Evolutionary conservation across 2,329 filamentous ascomycete genomes (phyloP), one percentile per base, ranked within the genome.

Genomic region (Xylaria sp.): DNA sequence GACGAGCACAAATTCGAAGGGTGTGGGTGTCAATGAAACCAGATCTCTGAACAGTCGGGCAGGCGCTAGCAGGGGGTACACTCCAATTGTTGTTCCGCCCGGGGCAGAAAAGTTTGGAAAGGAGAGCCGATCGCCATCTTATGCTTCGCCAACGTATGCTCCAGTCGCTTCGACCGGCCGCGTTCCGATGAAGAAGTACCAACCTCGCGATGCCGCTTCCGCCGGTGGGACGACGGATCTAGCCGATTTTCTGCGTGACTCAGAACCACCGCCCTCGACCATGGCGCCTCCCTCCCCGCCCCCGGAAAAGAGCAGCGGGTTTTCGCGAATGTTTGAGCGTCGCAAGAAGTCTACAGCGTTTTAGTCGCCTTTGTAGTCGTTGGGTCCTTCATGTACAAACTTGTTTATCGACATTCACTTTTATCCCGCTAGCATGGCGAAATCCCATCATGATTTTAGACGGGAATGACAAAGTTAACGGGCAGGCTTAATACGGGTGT

Each of bases 241-340:
- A 41, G 89, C 90, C 0, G 84, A 85, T 47, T 93, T 93, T 69
- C 73, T 94, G 26, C 83, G 81, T 48, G 84, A 85, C 63, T 89
- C 87, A 13, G 86, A 79, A 29, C 88, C 89, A 2, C 85, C 87
- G 1, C 76, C 78, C 13, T 59, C 65, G 1, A 64, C 71, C 20
- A 60, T 68, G 21, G 53, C 63, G 13, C 58, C 64, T 2, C 63
- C 65, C 6, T 53, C 66, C n/a, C 67, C 69, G 19, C 63, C 62
- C 7, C 47, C 65, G 1, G 69, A 68, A 17, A 71, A 74, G n/a
- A 63, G 66, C 45, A 73, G 68, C 44, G 72, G 76, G 7, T 69
- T 80, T 21, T 74, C 77, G 20, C 79, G 75, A 50, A 75, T 81
- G 66, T 81, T 82, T 64, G 70, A 74, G 40, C 74, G 79, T 49